A percentile compares a stretch with the other conserved stretches of the same genome.
phyloP scores from a whole-genome alignment of 768 basidiomycete genomes.

The Strobilomyces echinocephalus region DNA sequence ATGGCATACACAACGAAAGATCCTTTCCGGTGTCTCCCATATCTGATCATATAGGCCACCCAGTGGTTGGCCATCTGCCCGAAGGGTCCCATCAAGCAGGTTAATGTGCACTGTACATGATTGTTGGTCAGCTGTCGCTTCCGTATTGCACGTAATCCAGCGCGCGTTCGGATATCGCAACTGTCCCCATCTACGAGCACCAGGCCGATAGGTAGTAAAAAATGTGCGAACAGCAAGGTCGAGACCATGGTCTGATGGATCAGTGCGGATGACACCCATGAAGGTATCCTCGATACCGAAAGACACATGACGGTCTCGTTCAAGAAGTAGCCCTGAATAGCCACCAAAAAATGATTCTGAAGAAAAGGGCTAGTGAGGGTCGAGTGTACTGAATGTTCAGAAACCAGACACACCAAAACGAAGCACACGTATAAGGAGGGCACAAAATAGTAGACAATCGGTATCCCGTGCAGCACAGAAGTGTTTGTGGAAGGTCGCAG shows the following conservation, averaged over 20 bases:
- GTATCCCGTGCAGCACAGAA: not conserved
- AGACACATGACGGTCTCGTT: not conserved
- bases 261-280: not conserved
- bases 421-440: not conserved
- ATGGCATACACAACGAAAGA: not conserved
- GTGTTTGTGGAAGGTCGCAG: not conserved
- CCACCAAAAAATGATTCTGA: not conserved
- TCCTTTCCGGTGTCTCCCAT: no score
- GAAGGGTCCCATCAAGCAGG: not conserved
- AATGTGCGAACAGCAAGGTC: not conserved
- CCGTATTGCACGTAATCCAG: not conserved
- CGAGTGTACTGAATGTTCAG: not conserved
- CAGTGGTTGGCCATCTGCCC: not conserved
- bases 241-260: not conserved
- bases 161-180: not conserved
- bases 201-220: not conserved
- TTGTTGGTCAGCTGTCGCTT: not conserved
- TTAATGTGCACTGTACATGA: not conserved
- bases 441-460: not conserved
- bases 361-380: not conserved
- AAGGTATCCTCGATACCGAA: not conserved
- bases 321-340: not conserved
- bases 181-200: not conserved
- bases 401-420: not conserved
- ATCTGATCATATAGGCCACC: not conserved